Base-by-base conservation (phyloP, 2,329 filamentous ascomycete species). In the Cephalotrichum gorgonifer region DNA sequence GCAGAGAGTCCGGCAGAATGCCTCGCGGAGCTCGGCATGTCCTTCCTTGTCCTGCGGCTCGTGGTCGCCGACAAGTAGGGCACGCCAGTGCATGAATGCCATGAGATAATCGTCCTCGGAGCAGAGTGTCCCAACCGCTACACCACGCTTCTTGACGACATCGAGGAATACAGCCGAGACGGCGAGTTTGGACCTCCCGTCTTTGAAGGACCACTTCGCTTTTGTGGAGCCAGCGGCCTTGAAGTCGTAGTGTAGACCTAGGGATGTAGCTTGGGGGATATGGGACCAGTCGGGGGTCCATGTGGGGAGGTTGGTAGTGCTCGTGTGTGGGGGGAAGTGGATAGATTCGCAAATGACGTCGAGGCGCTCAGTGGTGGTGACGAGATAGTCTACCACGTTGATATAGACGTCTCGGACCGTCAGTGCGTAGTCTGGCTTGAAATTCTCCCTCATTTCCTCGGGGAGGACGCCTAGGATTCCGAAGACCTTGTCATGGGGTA, bases 221-320 rank as follows among this genome's bases (percentile, higher is more conserved):
- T 55, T 50, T 4, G 44, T 54, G 12, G 25, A 28, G n/a, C 33
- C 33, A 4, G 56, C 47, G 7, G 58, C 57, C 0, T 48, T 55
- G 49, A 64, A 66, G 6, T 50, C 23, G 2, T 51, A 51, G 0
- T 15, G 38, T 5, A 50, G 45, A 4, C 51, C 50, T 5, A 63
- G 47, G 6, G 57, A 49, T 6, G 51, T 52, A 0, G 52, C 49
- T 6, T 55, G 50, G 2, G 58, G 53, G 2, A 54, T 54, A 38
- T 63, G 56, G 1, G 62, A 66, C 63, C 64, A 68, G 51, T 67
- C 64, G 0, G 64, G 64, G 3, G 61, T 59, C 60, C 62, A 68
- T 0, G 55, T 59, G 2, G 64, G 65, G 4, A 68, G 50, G 12
- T 54, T 58, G 2, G 50, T 22, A 4, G 56, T 50, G 46, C 51